Percentiles rank a stretch among this genome's conserved stretches.
Conservation (phyloP, 2,329 filamentous ascomycete species). For the Westerdykella sp. region DNA sequence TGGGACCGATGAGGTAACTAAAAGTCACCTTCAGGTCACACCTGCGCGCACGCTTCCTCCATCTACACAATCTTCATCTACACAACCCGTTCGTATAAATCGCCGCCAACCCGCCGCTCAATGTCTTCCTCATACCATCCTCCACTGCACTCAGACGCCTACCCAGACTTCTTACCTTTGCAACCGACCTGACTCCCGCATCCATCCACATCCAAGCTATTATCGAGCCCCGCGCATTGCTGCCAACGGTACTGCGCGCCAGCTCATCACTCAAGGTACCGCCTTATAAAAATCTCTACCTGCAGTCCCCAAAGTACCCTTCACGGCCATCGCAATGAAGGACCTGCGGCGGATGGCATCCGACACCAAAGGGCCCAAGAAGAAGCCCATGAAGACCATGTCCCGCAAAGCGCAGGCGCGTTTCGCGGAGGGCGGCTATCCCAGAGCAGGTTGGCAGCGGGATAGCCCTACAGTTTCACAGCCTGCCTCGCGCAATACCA, state of each 20-base stretch:
- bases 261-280: slow-evolving; percentile 8
- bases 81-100: not conserved
- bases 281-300: slow-evolving; percentile 1
- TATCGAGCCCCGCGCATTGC: slow-evolving; percentile 19
- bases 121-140: slow-evolving; percentile 30
- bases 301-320: slow-evolving; percentile 10
- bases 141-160: slow-evolving; percentile 21
- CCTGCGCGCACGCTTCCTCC: too few species aligned
- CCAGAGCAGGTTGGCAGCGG: slow-evolving; percentile 52
- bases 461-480: slow-evolving; percentile 55
- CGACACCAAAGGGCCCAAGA: too few species aligned
- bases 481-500: slow-evolving; percentile 44
- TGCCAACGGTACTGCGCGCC: slow-evolving; percentile 12
- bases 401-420: slow-evolving; percentile 61
- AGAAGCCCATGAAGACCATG: slow-evolving; percentile 56
- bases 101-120: slow-evolving; percentile 3
- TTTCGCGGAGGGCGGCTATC: slow-evolving; percentile 51
- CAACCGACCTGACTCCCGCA: slow-evolving; percentile 27
- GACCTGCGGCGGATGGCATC: slow-evolving; percentile 62
- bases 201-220: not conserved
- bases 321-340: slow-evolving; percentile 45
- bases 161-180: slow-evolving; percentile 26
- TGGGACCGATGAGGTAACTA: too few species aligned
- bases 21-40: too few species aligned
- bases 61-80: too few species aligned